Conservation (phyloP, 129 eudicot species). For the Pittosporum tobira region DNA sequence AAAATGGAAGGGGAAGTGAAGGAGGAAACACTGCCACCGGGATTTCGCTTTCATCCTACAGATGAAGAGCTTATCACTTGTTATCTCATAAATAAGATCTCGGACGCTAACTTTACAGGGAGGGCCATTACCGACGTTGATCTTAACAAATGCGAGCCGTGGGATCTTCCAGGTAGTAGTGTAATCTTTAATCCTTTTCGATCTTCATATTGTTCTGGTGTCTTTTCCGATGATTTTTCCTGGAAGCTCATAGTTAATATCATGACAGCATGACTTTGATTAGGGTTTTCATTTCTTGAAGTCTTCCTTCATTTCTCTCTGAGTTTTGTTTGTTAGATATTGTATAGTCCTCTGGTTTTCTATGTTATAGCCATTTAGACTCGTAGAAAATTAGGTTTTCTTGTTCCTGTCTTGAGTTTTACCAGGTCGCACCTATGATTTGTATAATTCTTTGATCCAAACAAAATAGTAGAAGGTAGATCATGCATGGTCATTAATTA, state of each 20-base stretch:
- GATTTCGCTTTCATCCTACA: constrained; percentile 37
- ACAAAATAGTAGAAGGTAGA: too few species aligned
- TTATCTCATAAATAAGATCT: constrained; percentile 33
- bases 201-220: too few species aligned
- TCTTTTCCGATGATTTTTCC: not conserved
- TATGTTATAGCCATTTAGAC: not conserved
- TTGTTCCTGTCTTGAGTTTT: too few species aligned
- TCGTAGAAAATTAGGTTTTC: not conserved
- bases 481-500: too few species aligned
- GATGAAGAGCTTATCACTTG: constrained; percentile 33
- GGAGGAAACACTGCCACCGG: constrained; percentile 33
- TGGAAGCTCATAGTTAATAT: not conserved
- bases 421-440: too few species aligned
- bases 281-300: too few species aligned
- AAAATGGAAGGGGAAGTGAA: constrained; percentile 24
- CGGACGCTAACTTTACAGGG: constrained; percentile 19
- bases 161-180: constrained; percentile 34
- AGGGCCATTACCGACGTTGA: constrained; percentile 32
- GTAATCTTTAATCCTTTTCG: not conserved
- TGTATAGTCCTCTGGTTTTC: not conserved
- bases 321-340: not conserved
- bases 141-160: constrained; percentile 36
- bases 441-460: too few species aligned
- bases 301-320: too few species aligned
- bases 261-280: too few species aligned